Base-by-base conservation (phyloP, 139 green algal species). In the Limnomonas spitsbergensis region DNA sequence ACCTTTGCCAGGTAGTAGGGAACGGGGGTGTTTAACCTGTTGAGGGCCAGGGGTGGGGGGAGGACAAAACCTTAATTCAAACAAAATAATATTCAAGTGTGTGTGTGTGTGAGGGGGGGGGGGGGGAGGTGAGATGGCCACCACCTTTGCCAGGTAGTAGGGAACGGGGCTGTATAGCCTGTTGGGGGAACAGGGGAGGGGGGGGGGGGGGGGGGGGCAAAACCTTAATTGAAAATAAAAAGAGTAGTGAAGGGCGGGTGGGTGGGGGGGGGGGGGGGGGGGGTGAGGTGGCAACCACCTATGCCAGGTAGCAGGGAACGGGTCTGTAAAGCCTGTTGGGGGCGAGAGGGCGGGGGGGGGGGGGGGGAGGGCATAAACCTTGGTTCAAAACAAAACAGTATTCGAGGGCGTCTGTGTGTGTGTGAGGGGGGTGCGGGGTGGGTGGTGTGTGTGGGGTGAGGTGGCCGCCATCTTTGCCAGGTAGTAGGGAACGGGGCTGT, bases 1-100 rank as follows among this genome's bases (percentile, higher is more conserved):
- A 84, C 69, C 74, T 90, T 90, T 14, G 86, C 84, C 0, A 66
- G 20, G 69, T 91, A 89, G 79, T 90, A 91, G 0, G 85, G 61
- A 20, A 34, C 26, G 61, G 61, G 61, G 61, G 9, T 72, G 61
- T 72, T 36, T 24, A 72, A 20, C 61, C 61, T 72, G 61, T 37
- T n/a, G n/a, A n/a, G n/a, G n/a, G n/a, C n/a, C n/a, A n/a, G n/a
- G n/a, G n/a, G n/a, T n/a, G n/a, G n/a, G n/a, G n/a, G n/a, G n/a
- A n/a, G n/a, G n/a, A n/a, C n/a, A n/a, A n/a, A n/a, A n/a, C n/a
- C n/a, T n/a, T n/a, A n/a, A n/a, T n/a, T n/a, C n/a, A n/a, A n/a
- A n/a, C n/a, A n/a, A n/a, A n/a, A n/a, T n/a, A n/a, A n/a, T n/a
- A n/a, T n/a, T n/a, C n/a, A n/a, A n/a, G n/a, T n/a, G n/a, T n/a